Evolutionary conservation across 108 stramenopile genomes (phyloP).

Genomic region (Cyclostephanos invisitatus): DNA sequence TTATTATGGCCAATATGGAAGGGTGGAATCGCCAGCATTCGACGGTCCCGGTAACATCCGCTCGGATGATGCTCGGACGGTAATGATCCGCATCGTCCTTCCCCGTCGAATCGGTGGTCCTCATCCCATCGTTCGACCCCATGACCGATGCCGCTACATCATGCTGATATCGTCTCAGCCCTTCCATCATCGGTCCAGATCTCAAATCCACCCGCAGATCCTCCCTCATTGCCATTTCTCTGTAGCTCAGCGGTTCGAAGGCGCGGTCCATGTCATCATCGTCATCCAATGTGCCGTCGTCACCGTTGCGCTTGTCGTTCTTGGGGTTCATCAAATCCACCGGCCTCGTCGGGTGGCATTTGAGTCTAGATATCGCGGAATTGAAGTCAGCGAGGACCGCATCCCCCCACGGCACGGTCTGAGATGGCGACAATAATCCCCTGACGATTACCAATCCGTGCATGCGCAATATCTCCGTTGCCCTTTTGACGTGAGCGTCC

Average conservation of each 20-base stretch:
- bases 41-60: conserved; percentile 15
- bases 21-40: conserved; percentile 61
- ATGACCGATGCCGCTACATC: conserved; percentile 11
- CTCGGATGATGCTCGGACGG: conserved; percentile 36
- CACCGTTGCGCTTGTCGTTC: too few relatives aligned
- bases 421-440: conserved; percentile 50
- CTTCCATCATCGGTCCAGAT: conserved; percentile 59
- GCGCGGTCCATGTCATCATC: not conserved
- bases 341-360: conserved; percentile 38
- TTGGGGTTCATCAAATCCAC: conserved; percentile 72
- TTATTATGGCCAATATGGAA: conserved; percentile 61
- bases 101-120: not conserved
- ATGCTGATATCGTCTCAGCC: conserved; percentile 26
- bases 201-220: conserved; percentile 81
- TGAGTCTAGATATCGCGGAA: conserved; percentile 53
- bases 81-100: conserved; percentile 1
- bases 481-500: conserved; percentile 42
- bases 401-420: conserved; percentile 60
- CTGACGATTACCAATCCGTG: conserved; percentile 70
- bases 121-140: too few relatives aligned
- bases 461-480: conserved; percentile 44
- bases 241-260: conserved; percentile 66
- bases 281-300: conserved; percentile 5
- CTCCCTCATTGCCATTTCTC: conserved; percentile 87
- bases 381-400: conserved; percentile 67